Evolutionary conservation across 305 asterid genomes (phyloP).

Genomic region (Lippia alba): DNA sequence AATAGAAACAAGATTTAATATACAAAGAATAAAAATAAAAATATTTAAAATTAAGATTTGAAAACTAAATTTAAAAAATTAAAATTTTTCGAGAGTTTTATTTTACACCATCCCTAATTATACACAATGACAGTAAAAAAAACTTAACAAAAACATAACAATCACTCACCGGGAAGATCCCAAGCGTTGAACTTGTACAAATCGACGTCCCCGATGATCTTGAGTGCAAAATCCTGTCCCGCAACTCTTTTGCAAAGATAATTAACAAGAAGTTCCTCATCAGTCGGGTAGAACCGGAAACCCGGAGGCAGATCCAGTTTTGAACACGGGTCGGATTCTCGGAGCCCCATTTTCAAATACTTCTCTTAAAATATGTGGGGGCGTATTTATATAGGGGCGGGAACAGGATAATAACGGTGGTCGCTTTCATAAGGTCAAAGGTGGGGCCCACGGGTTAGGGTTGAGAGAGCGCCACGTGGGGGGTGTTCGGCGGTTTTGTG

Average conservation of each 20-base stretch:
- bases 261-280: slow-evolving; percentile 81
- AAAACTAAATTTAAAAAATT: no score
- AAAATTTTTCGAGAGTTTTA: no score
- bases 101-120: no score
- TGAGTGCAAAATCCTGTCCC: slow-evolving; percentile 62
- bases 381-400: slow-evolving; percentile 33
- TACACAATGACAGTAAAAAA: background rate
- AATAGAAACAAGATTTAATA: no score
- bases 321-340: slow-evolving; percentile 63
- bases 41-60: no score
- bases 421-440: slow-evolving; percentile 38
- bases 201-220: slow-evolving; percentile 70
- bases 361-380: slow-evolving; percentile 27
- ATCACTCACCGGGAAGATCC: slow-evolving; percentile 71
- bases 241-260: slow-evolving; percentile 74
- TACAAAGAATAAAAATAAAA: no score
- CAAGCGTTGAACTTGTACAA: slow-evolving; percentile 81
- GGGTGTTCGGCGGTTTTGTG: slow-evolving; percentile 7
- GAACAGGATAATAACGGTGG: slow-evolving; percentile 45
- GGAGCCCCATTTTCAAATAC: slow-evolving; percentile 55
- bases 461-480: slow-evolving; percentile 37
- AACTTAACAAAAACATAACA: background rate
- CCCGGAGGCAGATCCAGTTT: slow-evolving; percentile 81
- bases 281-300: slow-evolving; percentile 79
- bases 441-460: slow-evolving; percentile 24